Evolutionary conservation across 2,329 filamentous ascomycete species (phyloP).

Genomic region (Chaetomium strumarium): DNA sequence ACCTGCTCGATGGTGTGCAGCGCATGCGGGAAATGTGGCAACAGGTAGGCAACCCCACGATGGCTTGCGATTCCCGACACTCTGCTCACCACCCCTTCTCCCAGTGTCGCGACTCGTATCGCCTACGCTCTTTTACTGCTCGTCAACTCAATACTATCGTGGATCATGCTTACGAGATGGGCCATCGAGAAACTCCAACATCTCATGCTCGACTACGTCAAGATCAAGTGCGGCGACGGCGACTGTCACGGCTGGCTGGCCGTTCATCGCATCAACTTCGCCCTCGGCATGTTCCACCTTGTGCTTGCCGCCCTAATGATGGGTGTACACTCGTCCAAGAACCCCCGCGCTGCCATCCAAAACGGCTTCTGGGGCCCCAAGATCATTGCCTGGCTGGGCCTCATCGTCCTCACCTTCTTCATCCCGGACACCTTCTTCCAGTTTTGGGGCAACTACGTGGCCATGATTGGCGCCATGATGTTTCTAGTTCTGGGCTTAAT

Average conservation of each 20-base stretch:
- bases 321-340: constrained; percentile 80
- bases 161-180: constrained; percentile 99
- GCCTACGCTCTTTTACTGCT: constrained; percentile 92
- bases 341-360: constrained; percentile 80
- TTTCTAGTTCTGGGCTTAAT: constrained; percentile 92
- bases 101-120: constrained; percentile 90
- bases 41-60: constrained; percentile 55
- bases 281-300: constrained; percentile 88
- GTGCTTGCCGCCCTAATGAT: constrained; percentile 78
- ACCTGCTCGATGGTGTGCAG: constrained; percentile 95
- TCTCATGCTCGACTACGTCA: constrained; percentile 90
- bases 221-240: constrained; percentile 84
- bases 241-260: constrained; percentile 94
- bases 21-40: constrained; percentile 93
- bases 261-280: constrained; percentile 96
- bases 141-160: constrained; percentile 92
- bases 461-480: constrained; percentile 80
- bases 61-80: background rate
- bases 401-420: constrained; percentile 88
- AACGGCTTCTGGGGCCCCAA: constrained; percentile 99
- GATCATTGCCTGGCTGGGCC: constrained; percentile 77
- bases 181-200: constrained; percentile 93
- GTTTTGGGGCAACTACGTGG: constrained; percentile 91
- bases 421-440: constrained; percentile 95
- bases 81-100: background rate